Evolutionary conservation across 257 asterid genomes (phyloP).

Genomic region (Nicotiana tabacum): DNA sequence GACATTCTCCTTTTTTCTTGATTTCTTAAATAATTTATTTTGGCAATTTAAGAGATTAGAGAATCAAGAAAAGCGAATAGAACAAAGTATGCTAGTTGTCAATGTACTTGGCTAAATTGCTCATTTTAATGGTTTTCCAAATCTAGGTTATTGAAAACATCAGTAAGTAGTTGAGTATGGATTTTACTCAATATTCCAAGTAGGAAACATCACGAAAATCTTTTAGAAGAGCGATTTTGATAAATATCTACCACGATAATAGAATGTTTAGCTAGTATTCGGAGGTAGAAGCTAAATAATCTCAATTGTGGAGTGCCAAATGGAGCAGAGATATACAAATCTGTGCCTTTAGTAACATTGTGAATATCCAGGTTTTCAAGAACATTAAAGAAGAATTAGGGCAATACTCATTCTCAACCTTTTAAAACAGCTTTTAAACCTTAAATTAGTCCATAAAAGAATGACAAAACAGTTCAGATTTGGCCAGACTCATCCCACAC

Average conservation of each 20-base stretch:
- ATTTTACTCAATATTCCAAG: neutral
- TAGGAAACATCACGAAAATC: neutral
- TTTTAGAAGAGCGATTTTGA: neutral
- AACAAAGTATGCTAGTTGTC: neutral
- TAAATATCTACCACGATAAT: neutral
- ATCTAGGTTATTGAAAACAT: neutral
- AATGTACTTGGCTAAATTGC: neutral
- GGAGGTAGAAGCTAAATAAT: neutral
- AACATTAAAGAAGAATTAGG: neutral
- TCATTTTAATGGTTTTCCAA: neutral
- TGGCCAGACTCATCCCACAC: neutral
- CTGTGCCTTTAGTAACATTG: neutral
- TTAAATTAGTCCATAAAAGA: neutral
- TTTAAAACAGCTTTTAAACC: neutral
- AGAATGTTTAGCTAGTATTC: neutral
- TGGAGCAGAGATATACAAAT: neutral
- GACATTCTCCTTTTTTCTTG: neutral
- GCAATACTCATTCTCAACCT: conserved; percentile 3
- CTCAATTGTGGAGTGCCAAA: neutral
- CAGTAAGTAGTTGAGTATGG: neutral
- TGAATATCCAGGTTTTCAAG: neutral
- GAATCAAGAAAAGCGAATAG: neutral
- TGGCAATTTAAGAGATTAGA: neutral
- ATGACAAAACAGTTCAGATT: neutral
- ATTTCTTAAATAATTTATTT: neutral